Evolutionary conservation across 2,329 filamentous ascomycete genomes (phyloP).

Genomic region (Fusarium pseudoanthophilum): DNA sequence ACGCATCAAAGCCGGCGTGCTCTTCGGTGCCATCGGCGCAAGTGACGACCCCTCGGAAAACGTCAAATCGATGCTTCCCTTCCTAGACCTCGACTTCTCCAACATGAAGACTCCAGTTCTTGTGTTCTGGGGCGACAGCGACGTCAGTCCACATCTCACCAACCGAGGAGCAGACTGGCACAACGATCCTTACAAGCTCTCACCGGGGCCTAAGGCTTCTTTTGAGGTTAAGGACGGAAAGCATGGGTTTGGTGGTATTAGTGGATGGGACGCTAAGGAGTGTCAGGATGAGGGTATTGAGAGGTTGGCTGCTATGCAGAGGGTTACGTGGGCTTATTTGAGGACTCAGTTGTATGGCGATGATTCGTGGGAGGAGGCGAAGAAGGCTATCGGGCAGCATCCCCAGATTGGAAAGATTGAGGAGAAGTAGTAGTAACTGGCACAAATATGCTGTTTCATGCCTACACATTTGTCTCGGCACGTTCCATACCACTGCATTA

Average conservation of each 20-base stretch:
- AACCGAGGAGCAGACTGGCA: conserved; percentile 42
- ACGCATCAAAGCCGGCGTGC: conserved; percentile 43
- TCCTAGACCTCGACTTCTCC: conserved; percentile 33
- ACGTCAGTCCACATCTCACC: conserved; percentile 36
- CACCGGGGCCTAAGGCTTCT: conserved; percentile 33
- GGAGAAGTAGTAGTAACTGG: conserved; percentile 3
- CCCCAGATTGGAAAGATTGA: conserved; percentile 35
- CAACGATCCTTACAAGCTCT: conserved; percentile 33
- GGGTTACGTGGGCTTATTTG: conserved; percentile 42
- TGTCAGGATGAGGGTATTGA: conserved; percentile 41
- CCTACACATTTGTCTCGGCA: not conserved
- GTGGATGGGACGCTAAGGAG: conserved; percentile 43
- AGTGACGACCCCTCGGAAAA: conserved; percentile 30
- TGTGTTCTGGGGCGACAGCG: conserved; percentile 41
- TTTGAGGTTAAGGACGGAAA: conserved; percentile 37
- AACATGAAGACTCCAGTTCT: conserved; percentile 36
- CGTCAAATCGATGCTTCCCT: conserved; percentile 32
- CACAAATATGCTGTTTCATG: too few species aligned
- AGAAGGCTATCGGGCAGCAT: conserved; percentile 21
- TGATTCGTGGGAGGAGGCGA: conserved; percentile 34
- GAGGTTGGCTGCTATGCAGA: conserved; percentile 37
- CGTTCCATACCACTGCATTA: too few species aligned
- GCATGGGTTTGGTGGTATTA: conserved; percentile 43
- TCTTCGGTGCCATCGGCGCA: conserved; percentile 37
- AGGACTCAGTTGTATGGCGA: conserved; percentile 36